A percentile compares a stretch with the other conserved stretches of the same genome.
These are phyloP conservation scores for Sporisorium scitamineum DNA, from an alignment of 1,284 basidiomycete species.

Conservation along the genomic window DNA sequence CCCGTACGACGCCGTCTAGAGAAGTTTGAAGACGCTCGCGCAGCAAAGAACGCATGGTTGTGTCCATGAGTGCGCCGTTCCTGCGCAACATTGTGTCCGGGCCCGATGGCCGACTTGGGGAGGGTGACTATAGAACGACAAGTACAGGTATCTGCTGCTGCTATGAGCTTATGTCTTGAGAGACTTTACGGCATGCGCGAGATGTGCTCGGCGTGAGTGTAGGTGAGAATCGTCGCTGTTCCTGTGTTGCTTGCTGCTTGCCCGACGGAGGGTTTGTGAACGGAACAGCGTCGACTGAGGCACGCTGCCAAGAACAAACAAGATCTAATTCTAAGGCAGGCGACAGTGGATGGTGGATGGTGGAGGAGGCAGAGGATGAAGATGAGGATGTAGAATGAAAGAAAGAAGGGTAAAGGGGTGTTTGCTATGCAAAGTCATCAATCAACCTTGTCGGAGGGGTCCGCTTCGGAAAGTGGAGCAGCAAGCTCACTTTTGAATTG, in stretches of 20 bases:
- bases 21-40: constrained; percentile 39
- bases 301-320: neutral
- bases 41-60: constrained; percentile 33
- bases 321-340: neutral
- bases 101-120: too few species aligned
- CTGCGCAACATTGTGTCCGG: constrained; percentile 14
- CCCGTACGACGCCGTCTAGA: constrained; percentile 33
- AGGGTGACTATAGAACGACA: neutral
- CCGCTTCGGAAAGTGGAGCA: constrained; percentile 13
- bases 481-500: neutral
- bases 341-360: neutral
- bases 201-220: neutral
- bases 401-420: neutral
- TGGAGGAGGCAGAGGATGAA: neutral
- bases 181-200: constrained; percentile 3
- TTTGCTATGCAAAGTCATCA: neutral
- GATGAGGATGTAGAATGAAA: neutral
- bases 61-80: constrained; percentile 24
- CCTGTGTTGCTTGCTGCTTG: neutral
- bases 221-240: neutral
- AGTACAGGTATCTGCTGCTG: neutral
- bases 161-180: neutral
- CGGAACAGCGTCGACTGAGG: constrained; percentile 1
- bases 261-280: neutral
- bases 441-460: neutral